Percentiles rank a stretch among this genome's conserved stretches.
phyloP scores from a whole-genome alignment of 2,329 filamentous ascomycete species.

The Fusarium scirpi region DNA sequence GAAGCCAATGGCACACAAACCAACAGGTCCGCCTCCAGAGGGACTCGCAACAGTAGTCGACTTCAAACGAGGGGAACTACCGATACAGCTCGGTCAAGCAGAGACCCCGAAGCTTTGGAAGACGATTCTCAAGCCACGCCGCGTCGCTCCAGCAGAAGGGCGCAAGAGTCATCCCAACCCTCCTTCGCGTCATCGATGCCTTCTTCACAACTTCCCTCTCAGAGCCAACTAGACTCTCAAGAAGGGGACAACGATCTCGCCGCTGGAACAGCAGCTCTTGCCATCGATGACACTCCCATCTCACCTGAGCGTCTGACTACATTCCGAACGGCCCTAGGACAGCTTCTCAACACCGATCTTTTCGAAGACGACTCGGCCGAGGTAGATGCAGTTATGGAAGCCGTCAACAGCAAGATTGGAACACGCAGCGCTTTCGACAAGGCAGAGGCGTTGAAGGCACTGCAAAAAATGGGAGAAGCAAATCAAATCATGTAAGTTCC shows the following conservation, averaged over 20 bases:
- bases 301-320: slow-evolving; percentile 71
- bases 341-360: slow-evolving; percentile 82
- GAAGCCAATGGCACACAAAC: slow-evolving; percentile 64
- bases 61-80: slow-evolving; percentile 42
- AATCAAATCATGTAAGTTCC: slow-evolving; percentile 91
- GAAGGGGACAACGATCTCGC: slow-evolving; percentile 60
- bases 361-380: slow-evolving; percentile 89
- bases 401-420: slow-evolving; percentile 80
- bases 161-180: slow-evolving; percentile 58
- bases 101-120: slow-evolving; percentile 59
- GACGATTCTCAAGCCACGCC: slow-evolving; percentile 51
- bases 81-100: slow-evolving; percentile 44
- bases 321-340: slow-evolving; percentile 86
- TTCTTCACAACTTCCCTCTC: slow-evolving; percentile 73
- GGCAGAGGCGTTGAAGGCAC: slow-evolving; percentile 79
- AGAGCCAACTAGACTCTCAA: slow-evolving; percentile 57
- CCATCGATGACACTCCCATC: slow-evolving; percentile 63
- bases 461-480: slow-evolving; percentile 81
- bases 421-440: slow-evolving; percentile 71
- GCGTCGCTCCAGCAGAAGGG: slow-evolving; percentile 57
- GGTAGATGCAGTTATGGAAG: slow-evolving; percentile 78
- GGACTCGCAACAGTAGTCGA: slow-evolving; percentile 47
- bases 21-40: slow-evolving; percentile 43
- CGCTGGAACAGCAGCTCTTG: slow-evolving; percentile 56
- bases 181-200: slow-evolving; percentile 85